Conservation (phyloP, 2,329 filamentous ascomycete species). For the Aspergillus pseudoviridinutans region DNA sequence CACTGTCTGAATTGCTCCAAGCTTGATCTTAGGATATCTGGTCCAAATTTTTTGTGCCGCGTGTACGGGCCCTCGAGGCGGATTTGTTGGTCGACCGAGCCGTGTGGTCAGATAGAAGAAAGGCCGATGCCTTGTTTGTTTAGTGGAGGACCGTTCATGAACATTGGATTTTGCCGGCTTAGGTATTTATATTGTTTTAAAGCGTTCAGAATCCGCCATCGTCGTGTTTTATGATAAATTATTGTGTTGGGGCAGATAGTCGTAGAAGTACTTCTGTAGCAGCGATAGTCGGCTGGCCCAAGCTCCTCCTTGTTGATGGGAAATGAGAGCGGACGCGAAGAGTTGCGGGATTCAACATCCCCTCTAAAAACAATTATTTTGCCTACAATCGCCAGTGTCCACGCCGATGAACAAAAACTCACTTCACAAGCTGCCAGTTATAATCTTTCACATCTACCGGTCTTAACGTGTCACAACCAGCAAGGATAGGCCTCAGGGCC, state of each 20-base stretch:
- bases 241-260: not conserved
- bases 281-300: conserved; percentile 28
- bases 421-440: not conserved
- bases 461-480: conserved; percentile 6
- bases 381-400: not conserved
- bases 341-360: conserved; percentile 6
- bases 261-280: not conserved
- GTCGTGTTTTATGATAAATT: not conserved
- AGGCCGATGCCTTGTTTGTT: not conserved
- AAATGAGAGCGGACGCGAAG: conserved; percentile 23
- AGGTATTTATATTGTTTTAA: not conserved
- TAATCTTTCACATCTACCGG: not conserved
- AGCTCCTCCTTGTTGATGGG: conserved; percentile 37
- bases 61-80: not conserved
- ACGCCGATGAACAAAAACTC: not conserved
- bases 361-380: conserved; percentile 11
- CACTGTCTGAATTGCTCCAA: not conserved
- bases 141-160: not conserved
- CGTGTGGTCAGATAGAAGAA: not conserved
- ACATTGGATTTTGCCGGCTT: not conserved
- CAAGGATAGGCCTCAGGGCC: conserved; percentile 28
- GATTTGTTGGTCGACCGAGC: not conserved
- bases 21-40: not conserved
- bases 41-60: not conserved
- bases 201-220: not conserved